Conservation (phyloP, 2,329 filamentous ascomycete genomes). For the Colletotrichum cuscutae region DNA sequence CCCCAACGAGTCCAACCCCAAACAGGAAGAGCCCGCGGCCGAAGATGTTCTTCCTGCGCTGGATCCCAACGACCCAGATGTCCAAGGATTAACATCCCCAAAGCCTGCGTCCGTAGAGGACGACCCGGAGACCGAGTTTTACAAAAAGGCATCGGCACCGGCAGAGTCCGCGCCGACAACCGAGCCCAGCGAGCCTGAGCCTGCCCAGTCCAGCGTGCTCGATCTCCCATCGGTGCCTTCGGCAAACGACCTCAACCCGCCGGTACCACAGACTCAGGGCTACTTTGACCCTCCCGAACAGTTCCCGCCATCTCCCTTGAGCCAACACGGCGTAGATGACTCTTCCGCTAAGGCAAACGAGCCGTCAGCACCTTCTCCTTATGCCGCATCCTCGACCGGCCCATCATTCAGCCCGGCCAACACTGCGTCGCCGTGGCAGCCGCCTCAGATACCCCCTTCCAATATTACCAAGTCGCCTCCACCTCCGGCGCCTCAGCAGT, state of each 20-base stretch:
- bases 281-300: slow-evolving; percentile 48
- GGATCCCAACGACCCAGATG: slow-evolving; percentile 74
- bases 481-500: slow-evolving; percentile 37
- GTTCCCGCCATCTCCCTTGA: slow-evolving; percentile 49
- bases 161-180: slow-evolving; percentile 39
- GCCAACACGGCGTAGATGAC: slow-evolving; percentile 44
- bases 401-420: slow-evolving; percentile 28
- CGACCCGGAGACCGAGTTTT: slow-evolving; percentile 54
- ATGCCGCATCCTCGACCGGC: slow-evolving; percentile 23
- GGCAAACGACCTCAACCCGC: slow-evolving; percentile 12
- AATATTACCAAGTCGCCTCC: slow-evolving; percentile 15
- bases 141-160: slow-evolving; percentile 38
- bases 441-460: slow-evolving; percentile 12
- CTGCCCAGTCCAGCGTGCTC: slow-evolving; percentile 20
- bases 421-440: slow-evolving; percentile 18
- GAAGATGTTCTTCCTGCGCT: slow-evolving; percentile 58
- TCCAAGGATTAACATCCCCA: slow-evolving; percentile 60
- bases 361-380: slow-evolving; percentile 22
- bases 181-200: slow-evolving; percentile 35
- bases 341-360: slow-evolving; percentile 28
- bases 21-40: slow-evolving; percentile 61
- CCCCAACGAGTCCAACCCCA: slow-evolving; percentile 90
- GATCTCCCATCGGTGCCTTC: slow-evolving; percentile 34
- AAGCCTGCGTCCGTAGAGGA: slow-evolving; percentile 64
- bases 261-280: slow-evolving; percentile 39